A percentile compares a stretch with the other conserved stretches of the same genome.
These are phyloP conservation scores for Rhodamnia argentea DNA, from an alignment of 345 rosid genomes.

Conservation along the genomic window DNA sequence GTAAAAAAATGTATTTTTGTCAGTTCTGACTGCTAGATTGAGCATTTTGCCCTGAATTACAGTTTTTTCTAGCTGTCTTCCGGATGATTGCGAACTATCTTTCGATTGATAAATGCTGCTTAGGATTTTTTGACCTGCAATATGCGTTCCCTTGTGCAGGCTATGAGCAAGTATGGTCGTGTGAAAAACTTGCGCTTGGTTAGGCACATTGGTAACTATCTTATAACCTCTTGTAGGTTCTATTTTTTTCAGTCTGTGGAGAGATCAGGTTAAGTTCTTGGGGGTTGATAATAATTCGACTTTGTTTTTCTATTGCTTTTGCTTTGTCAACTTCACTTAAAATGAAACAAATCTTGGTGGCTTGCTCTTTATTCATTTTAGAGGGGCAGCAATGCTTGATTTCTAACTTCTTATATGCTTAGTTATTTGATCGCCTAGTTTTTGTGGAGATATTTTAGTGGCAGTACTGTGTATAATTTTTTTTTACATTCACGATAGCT, in stretches of 20 bases:
- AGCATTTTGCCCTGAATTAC: neutral
- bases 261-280: neutral
- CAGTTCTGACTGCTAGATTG: neutral
- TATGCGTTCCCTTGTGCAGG: constrained; percentile 17
- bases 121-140: neutral
- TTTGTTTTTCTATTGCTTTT: neutral
- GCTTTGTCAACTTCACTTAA: neutral
- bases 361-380: neutral
- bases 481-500: neutral
- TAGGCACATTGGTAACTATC: constrained; percentile 62
- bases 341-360: neutral
- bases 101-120: neutral
- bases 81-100: neutral
- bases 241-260: neutral
- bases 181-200: constrained; percentile 85
- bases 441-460: neutral
- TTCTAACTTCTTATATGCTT: neutral
- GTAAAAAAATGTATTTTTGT: neutral
- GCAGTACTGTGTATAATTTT: neutral
- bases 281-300: neutral
- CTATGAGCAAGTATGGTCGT: constrained; percentile 75
- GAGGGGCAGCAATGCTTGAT: neutral
- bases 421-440: neutral
- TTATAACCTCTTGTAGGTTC: neutral
- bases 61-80: neutral